These are phyloP conservation scores for Podospora didyma DNA, from an alignment of 495 filamentous ascomycete genomes.

Conservation along the genomic window DNA sequence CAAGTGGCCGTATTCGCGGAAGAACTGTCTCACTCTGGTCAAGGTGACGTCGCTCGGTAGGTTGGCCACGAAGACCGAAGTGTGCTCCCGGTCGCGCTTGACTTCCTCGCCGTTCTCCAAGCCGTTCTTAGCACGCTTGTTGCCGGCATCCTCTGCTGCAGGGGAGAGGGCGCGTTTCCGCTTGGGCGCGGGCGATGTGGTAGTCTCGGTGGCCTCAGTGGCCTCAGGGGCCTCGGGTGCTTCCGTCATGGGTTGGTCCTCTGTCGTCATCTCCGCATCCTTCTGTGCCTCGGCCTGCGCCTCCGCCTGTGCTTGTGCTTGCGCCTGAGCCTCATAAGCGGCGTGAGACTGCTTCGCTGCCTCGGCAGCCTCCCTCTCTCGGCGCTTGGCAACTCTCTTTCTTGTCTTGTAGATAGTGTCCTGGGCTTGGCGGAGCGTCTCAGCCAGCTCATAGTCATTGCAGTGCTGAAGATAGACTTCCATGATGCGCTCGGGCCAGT, in stretches of 20 bases:
- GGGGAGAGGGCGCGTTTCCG: constrained; percentile 59
- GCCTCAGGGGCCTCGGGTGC: too few relatives aligned
- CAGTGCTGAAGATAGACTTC: constrained; percentile 80
- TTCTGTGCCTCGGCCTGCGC: constrained; percentile 10
- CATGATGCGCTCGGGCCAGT: constrained; percentile 89
- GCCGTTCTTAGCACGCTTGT: constrained; percentile 56
- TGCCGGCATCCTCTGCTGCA: constrained; percentile 42
- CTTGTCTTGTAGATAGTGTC: constrained; percentile 64
- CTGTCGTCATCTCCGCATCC: not conserved
- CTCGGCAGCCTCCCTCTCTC: constrained; percentile 54
- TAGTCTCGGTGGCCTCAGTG: too few relatives aligned
- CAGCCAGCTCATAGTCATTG: constrained; percentile 75
- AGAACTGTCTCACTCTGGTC: constrained; percentile 77
- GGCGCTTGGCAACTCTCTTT: constrained; percentile 57
- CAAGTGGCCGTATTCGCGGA: constrained; percentile 80
- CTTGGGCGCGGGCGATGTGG: too few relatives aligned
- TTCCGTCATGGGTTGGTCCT: constrained; percentile 27
- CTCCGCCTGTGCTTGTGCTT: constrained; percentile 7
- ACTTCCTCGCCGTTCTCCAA: constrained; percentile 39
- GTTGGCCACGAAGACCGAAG: constrained; percentile 74
- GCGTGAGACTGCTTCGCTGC: constrained; percentile 16
- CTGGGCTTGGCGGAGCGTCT: constrained; percentile 65
- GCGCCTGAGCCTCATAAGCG: constrained; percentile 17
- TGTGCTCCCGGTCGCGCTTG: constrained; percentile 85
- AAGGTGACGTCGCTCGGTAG: constrained; percentile 66